Evolutionary conservation across 1,284 basidiomycete genomes (phyloP), one percentile per base, ranked within the genome.

Genomic region (Melampsora larici-populina): DNA sequence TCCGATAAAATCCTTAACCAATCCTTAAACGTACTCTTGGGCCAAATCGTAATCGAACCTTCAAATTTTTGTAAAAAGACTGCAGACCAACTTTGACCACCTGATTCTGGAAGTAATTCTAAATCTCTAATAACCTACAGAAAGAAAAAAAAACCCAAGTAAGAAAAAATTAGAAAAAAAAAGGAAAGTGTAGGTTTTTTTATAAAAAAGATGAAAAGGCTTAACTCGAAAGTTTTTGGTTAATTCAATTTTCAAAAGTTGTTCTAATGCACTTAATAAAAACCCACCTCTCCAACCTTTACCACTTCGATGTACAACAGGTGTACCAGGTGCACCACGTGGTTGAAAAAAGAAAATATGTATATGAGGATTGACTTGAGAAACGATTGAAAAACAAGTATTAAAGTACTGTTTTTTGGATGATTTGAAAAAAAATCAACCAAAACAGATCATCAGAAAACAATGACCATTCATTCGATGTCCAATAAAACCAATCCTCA

Each of bases 221-320:
- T 83, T 70, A 79, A 87, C 92, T 85, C 92, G 93, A 87, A 96
- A 95, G 83, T 97, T 95, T 86, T 97, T 97, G 21, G 92, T 92
- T 24, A 97, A 86, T 82, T 97, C 94, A 65, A 96, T 88, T 84
- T 97, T 97, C 79, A 97, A 86, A 89, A 92, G 95, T 81, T 94
- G 93, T 84, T 96, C 93, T 9, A 91, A 89, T 0, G 94, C 85
- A 9, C 82, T 83, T 2, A 99, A 86, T 29, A 98, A 83, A 85
- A 97, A 99, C 43, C 97, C 98, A 46, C 97, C 97, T 82, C 94
- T 87, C 94, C 94, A 97, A 1, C 94, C 94, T 89, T 93, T 95
- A 75, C 93, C 93, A 83, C 91, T 93, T 18, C 92, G 87, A 84
- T 95, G 93, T 7, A 92, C 92, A 0, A 97, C 95, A 0, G 95